phyloP scores from a whole-genome alignment of 1,284 basidiomycete genomes.

The Tilletia setariae region DNA sequence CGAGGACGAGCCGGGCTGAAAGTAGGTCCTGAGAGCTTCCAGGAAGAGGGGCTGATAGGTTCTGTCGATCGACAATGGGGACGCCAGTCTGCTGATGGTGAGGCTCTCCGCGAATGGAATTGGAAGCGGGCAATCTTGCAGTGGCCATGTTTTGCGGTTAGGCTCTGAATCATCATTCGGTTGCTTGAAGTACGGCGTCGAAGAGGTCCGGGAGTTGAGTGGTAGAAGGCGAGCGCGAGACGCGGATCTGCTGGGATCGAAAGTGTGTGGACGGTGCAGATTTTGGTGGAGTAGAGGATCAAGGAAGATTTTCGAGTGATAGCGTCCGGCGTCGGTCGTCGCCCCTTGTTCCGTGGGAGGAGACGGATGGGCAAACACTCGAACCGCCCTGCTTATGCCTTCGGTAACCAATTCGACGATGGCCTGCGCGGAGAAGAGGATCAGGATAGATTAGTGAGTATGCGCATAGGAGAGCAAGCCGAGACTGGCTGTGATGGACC shows the following conservation, averaged over 20 bases:
- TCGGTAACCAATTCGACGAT: background rate
- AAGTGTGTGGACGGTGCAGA: conserved; percentile 28
- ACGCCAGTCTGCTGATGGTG: conserved; percentile 78
- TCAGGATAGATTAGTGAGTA: background rate
- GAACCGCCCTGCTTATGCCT: background rate
- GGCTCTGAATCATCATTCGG: background rate
- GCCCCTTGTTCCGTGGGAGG: background rate
- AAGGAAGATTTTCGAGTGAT: conserved; percentile 17
- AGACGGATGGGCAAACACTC: background rate
- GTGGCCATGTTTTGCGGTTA: background rate
- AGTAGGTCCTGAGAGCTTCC: conserved; percentile 67
- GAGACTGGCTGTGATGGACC: background rate
- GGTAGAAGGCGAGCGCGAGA: background rate
- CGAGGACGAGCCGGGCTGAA: conserved; percentile 57
- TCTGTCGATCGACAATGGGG: conserved; percentile 72
- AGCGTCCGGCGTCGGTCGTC: background rate
- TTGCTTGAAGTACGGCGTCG: background rate
- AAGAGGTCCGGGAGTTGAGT: conserved; percentile 6
- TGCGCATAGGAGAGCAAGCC: background rate
- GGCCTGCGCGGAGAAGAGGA: background rate
- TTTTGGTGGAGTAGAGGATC: conserved; percentile 42
- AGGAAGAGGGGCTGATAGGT: conserved; percentile 71
- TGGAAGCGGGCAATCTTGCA: conserved; percentile 32
- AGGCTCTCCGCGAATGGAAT: conserved; percentile 56
- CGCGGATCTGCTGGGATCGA: conserved; percentile 17